Percentiles rank a stretch among this genome's conserved stretches.
These are phyloP conservation scores for Tilletia indica DNA, from an alignment of 1,284 basidiomycete species.

Conservation along the genomic window DNA sequence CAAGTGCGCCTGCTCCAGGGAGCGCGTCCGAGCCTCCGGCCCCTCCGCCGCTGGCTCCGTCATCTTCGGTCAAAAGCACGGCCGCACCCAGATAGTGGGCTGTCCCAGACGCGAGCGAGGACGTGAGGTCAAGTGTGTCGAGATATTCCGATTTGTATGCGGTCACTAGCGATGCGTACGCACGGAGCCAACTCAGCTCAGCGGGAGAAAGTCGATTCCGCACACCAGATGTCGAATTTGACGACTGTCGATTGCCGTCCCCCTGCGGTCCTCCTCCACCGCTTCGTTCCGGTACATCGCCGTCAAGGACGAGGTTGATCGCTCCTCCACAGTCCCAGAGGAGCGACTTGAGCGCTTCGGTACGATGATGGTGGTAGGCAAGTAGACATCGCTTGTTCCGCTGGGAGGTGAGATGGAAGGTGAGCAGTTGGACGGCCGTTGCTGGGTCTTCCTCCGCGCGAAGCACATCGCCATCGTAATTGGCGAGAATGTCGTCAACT, in stretches of 20 bases:
- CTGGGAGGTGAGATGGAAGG: conserved; percentile 80
- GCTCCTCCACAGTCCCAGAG: conserved; percentile 94
- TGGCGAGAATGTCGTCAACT: conserved; percentile 59
- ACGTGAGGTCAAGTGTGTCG: conserved; percentile 62
- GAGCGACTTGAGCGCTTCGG: conserved; percentile 76
- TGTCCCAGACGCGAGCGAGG: conserved; percentile 25
- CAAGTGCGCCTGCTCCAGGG: conserved; percentile 65
- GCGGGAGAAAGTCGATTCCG: conserved; percentile 71
- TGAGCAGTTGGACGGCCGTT: conserved; percentile 70
- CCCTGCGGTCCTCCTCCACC: not conserved
- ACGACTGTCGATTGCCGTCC: conserved; percentile 68
- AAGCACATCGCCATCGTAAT: conserved; percentile 57
- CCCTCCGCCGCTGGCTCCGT: conserved; percentile 19
- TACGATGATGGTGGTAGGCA: conserved; percentile 81
- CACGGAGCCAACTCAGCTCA: conserved; percentile 83
- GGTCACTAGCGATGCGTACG: conserved; percentile 77
- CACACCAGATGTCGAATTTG: conserved; percentile 46
- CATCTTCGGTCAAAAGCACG: conserved; percentile 12
- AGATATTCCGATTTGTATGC: conserved; percentile 81
- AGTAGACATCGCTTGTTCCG: conserved; percentile 91
- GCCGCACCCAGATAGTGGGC: conserved; percentile 9
- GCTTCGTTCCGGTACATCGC: conserved; percentile 20
- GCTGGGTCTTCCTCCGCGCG: conserved; percentile 52
- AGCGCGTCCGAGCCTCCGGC: conserved; percentile 63
- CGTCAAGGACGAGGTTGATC: conserved; percentile 76